Evolutionary conservation across 192 early-diverging fungal genomes (phyloP).

Genomic region (Mortierella alpina): DNA sequence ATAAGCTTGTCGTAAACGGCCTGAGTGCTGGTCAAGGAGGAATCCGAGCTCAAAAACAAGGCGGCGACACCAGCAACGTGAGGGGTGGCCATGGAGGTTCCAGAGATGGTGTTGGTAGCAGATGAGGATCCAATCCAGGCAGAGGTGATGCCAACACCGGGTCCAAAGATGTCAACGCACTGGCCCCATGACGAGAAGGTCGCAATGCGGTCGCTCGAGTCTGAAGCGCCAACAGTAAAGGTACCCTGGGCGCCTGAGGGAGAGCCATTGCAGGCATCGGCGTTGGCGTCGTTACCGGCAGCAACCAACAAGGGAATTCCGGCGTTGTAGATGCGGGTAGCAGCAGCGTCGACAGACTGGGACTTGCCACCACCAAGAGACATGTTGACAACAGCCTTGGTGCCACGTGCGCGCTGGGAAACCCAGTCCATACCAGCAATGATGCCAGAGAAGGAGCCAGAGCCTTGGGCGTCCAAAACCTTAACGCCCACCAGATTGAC

Average conservation of each 20-base stretch:
- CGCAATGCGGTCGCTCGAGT: slow-evolving; percentile 67
- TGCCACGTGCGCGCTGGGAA: slow-evolving; percentile 16
- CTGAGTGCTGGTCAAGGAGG: slow-evolving; percentile 28
- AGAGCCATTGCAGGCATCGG: slow-evolving; percentile 59
- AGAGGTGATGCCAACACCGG: slow-evolving; percentile 68
- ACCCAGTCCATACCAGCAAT: slow-evolving; percentile 54
- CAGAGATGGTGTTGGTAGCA: slow-evolving; percentile 89
- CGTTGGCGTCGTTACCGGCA: slow-evolving; percentile 69
- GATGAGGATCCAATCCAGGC: slow-evolving; percentile 67
- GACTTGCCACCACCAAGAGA: slow-evolving; percentile 31
- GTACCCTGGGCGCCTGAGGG: slow-evolving; percentile 59
- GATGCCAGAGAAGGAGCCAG: slow-evolving; percentile 49
- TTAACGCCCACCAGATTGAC: slow-evolving; percentile 78
- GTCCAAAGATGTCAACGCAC: slow-evolving; percentile 64
- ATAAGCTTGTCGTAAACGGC: slow-evolving; percentile 64
- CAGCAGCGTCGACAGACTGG: slow-evolving; percentile 27
- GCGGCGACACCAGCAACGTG: slow-evolving; percentile 87
- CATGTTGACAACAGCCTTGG: slow-evolving; percentile 45
- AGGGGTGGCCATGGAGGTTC: slow-evolving; percentile 92
- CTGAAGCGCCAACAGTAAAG: slow-evolving; percentile 63
- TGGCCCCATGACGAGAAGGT: slow-evolving; percentile 77
- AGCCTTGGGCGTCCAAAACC: slow-evolving; percentile 55
- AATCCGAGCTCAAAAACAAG: slow-evolving; percentile 54
- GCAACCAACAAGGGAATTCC: slow-evolving; percentile 69
- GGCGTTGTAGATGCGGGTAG: slow-evolving; percentile 42